A percentile compares a stretch with the other conserved stretches of the same genome.
These are phyloP conservation scores for Hypoxylon sp. DNA, from an alignment of 2,329 filamentous ascomycete species.

Conservation along the genomic window DNA sequence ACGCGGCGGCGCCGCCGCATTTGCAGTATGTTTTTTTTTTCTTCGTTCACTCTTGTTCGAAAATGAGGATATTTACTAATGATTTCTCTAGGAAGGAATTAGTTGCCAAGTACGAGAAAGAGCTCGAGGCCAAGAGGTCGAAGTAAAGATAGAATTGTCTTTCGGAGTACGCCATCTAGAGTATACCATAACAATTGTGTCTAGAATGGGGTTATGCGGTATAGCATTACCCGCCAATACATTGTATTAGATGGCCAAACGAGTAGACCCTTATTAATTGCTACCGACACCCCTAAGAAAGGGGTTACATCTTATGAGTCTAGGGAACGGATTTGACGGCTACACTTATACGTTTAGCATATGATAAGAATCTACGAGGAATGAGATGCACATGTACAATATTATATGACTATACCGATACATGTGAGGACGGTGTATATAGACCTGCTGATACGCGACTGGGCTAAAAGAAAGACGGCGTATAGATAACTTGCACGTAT, in stretches of 20 bases:
- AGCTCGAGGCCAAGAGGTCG: constrained; percentile 67
- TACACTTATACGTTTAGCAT: not conserved
- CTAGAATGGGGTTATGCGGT: not conserved
- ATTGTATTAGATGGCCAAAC: not conserved
- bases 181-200: not conserved
- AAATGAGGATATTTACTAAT: constrained; percentile 42
- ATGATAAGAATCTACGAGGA: not conserved
- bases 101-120: constrained; percentile 68
- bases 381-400: not conserved
- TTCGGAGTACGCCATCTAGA: not conserved
- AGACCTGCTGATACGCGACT: not conserved
- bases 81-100: constrained; percentile 64
- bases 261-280: not conserved
- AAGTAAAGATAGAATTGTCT: constrained; percentile 55
- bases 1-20: constrained; percentile 85
- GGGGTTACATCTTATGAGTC: not conserved
- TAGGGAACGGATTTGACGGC: not conserved
- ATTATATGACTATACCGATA: not conserved
- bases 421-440: not conserved
- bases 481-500: not conserved
- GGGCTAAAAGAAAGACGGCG: not conserved
- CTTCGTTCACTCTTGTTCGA: not conserved
- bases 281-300: not conserved
- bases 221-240: not conserved
- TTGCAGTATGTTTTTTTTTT: constrained; percentile 75